Percentiles rank a stretch among this genome's conserved stretches.
Conservation (phyloP, 2,329 filamentous ascomycete species). For the Hirsutella rhossiliensis region DNA sequence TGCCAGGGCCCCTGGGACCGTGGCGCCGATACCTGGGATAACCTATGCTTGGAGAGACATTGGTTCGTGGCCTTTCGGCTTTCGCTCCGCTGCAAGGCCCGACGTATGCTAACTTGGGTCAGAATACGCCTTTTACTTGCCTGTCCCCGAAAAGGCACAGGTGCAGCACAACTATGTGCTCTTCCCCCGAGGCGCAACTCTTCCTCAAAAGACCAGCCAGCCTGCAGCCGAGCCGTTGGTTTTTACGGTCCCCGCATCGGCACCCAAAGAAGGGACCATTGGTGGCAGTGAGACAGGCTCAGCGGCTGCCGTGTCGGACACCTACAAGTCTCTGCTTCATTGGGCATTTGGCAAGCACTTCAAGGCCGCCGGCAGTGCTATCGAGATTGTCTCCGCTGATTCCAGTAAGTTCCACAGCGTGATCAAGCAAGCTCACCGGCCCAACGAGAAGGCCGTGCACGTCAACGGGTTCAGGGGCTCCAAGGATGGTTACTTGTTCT, state of each 20-base stretch:
- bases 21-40: constrained; percentile 38
- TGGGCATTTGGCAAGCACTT: constrained; percentile 46
- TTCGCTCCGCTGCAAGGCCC: background rate
- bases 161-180: constrained; percentile 55
- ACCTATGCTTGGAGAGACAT: constrained; percentile 50
- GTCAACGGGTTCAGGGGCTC: constrained; percentile 54
- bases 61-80: constrained; percentile 27
- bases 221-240: constrained; percentile 44
- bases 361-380: constrained; percentile 32
- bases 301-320: constrained; percentile 44
- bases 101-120: constrained; percentile 3
- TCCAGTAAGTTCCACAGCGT: constrained; percentile 45
- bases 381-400: constrained; percentile 39
- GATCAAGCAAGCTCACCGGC: constrained; percentile 44
- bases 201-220: constrained; percentile 34
- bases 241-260: constrained; percentile 47
- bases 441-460: constrained; percentile 51
- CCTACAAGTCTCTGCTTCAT: constrained; percentile 45
- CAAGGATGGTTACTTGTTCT: constrained; percentile 58
- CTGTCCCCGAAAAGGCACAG: constrained; percentile 53
- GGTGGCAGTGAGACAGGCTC: constrained; percentile 34
- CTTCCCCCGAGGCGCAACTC: constrained; percentile 42
- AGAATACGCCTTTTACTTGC: constrained; percentile 53
- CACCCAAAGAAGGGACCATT: constrained; percentile 49
- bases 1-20: constrained; percentile 39